Conservation (phyloP, 805 yeast genomes). For the Candida nitratophila region DNA sequence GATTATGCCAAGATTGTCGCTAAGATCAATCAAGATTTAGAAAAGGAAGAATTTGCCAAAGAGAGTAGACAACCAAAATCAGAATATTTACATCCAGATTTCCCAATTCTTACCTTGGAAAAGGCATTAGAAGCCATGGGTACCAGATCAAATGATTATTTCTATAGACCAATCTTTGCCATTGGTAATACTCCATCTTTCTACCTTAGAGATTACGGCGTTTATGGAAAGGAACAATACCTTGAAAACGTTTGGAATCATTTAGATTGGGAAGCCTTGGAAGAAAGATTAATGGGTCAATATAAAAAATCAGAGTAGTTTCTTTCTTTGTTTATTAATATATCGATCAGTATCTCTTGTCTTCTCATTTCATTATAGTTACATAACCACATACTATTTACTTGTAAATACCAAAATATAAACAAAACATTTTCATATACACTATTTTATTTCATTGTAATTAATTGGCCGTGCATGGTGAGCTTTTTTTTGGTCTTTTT, state of each 20-base stretch:
- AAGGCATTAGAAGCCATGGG: constrained; percentile 29
- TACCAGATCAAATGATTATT: constrained; percentile 33
- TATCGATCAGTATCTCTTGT: no score
- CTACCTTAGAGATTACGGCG: constrained; percentile 70
- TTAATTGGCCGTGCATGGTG: no score
- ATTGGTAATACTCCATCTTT: constrained; percentile 68
- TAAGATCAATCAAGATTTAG: not conserved
- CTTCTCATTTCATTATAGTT: no score
- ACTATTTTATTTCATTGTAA: no score
- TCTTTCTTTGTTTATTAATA: no score
- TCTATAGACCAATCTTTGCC: constrained; percentile 54
- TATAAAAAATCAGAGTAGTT: constrained; percentile 1
- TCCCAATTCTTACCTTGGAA: constrained; percentile 24
- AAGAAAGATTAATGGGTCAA: constrained; percentile 31
- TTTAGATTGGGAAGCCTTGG: constrained; percentile 77
- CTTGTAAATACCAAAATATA: no score
- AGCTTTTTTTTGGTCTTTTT: no score
- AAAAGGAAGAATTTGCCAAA: not conserved
- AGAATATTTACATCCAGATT: not conserved
- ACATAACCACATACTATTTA: no score
- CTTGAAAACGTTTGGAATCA: constrained; percentile 70
- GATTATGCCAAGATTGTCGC: constrained; percentile 1
- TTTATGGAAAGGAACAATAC: constrained; percentile 66
- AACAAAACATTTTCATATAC: no score
- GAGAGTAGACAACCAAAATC: no score